These are phyloP conservation scores for Arachis stenosperma DNA, from an alignment of 306 rosid species.

Conservation along the genomic window DNA sequence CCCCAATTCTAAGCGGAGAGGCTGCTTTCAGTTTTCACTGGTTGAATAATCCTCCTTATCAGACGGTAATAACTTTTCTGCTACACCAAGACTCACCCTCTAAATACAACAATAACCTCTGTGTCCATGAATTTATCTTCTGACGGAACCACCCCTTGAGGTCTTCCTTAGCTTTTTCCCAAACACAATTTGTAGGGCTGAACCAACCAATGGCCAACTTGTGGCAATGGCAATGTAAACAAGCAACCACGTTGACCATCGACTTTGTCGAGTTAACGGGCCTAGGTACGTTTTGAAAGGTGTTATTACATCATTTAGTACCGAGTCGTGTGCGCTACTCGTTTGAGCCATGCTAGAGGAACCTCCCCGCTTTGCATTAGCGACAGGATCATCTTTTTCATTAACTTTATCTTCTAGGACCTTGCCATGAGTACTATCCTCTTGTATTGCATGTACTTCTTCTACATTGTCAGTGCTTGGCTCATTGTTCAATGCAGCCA, in stretches of 20 bases:
- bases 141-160: slow-evolving; percentile 52
- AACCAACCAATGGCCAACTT: slow-evolving; percentile 90
- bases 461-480: slow-evolving; percentile 43
- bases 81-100: no score
- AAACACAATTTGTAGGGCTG: slow-evolving; percentile 56
- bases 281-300: slow-evolving; percentile 58
- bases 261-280: slow-evolving; percentile 54
- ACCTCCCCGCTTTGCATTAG: slow-evolving; percentile 39
- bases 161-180: slow-evolving; percentile 59
- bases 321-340: slow-evolving; percentile 33
- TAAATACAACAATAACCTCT: slow-evolving; percentile 23
- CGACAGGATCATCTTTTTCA: slow-evolving; percentile 36
- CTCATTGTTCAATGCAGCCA: slow-evolving; percentile 66
- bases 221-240: slow-evolving; percentile 72
- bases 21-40: no score
- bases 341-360: slow-evolving; percentile 31
- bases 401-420: slow-evolving; percentile 33
- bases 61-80: no score
- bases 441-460: slow-evolving; percentile 45
- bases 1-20: no score
- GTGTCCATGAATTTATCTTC: slow-evolving; percentile 49
- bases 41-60: no score
- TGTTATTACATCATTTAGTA: slow-evolving; percentile 40
- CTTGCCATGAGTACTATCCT: slow-evolving; percentile 21
- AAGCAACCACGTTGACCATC: slow-evolving; percentile 76